A percentile compares a stretch with the other conserved stretches of the same genome.
These are phyloP conservation scores for Nepenthes gracilis DNA, from an alignment of 148 eudicot genomes.

Conservation along the genomic window DNA sequence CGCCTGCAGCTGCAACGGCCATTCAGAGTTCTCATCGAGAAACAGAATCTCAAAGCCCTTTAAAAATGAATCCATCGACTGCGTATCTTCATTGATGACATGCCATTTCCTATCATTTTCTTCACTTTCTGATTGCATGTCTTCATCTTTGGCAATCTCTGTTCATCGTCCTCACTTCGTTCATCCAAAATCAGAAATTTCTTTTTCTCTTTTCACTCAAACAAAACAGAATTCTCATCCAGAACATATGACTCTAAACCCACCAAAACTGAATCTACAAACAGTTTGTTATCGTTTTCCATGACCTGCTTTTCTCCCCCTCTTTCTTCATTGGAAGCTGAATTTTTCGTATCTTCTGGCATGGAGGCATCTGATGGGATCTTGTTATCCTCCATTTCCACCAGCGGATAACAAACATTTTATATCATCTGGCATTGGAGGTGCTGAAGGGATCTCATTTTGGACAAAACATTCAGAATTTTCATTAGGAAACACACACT, in stretches of 20 bases:
- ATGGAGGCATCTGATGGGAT: constrained; percentile 9
- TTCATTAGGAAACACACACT: constrained; percentile 14
- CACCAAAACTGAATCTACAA: constrained; percentile 9
- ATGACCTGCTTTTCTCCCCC: not conserved
- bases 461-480: constrained; percentile 9
- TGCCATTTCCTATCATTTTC: not conserved
- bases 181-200: too few relatives aligned
- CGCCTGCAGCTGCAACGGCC: not conserved
- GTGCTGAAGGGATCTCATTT: constrained; percentile 13
- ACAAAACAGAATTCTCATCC: constrained; percentile 13
- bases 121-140: too few relatives aligned
- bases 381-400: not conserved
- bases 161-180: too few relatives aligned
- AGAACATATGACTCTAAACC: constrained; percentile 13
- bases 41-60: not conserved
- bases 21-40: not conserved
- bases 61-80: not conserved
- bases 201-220: not conserved
- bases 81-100: not conserved
- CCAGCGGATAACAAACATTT: not conserved
- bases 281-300: constrained; percentile 9
- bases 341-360: constrained; percentile 3
- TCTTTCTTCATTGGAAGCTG: not conserved
- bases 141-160: too few relatives aligned
- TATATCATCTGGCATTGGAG: constrained; percentile 6